A percentile compares a stretch with the other conserved stretches of the same genome.
phyloP scores from a whole-genome alignment of 2,329 filamentous ascomycete species.

The Penicillium sp. region DNA sequence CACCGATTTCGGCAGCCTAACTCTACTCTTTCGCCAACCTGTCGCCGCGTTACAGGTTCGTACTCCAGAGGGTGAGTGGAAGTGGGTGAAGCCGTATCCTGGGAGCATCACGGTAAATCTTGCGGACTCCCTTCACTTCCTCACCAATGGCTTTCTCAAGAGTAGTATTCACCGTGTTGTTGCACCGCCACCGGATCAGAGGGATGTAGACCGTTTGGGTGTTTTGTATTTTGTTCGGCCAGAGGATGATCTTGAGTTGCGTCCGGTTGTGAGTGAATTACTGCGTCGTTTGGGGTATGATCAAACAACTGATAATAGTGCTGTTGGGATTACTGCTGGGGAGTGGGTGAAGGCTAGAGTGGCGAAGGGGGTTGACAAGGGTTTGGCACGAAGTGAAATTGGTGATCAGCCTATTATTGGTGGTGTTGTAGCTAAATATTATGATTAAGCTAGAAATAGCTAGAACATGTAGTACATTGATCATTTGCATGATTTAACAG shows the following conservation, averaged over 20 bases:
- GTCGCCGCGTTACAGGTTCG: slow-evolving; percentile 58
- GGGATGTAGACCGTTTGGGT: slow-evolving; percentile 39
- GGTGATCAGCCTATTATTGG: slow-evolving; percentile 18
- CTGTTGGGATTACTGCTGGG: slow-evolving; percentile 14
- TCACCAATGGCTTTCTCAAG: slow-evolving; percentile 53
- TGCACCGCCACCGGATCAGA: slow-evolving; percentile 48
- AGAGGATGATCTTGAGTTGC: slow-evolving; percentile 30
- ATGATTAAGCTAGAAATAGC: slow-evolving; percentile 1
- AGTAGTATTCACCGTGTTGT: slow-evolving; percentile 49
- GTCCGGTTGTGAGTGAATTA: slow-evolving; percentile 26
- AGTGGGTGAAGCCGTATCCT: slow-evolving; percentile 49
- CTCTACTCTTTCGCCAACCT: slow-evolving; percentile 59
- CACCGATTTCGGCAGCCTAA: slow-evolving; percentile 60
- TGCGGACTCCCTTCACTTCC: slow-evolving; percentile 49
- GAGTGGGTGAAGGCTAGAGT: slow-evolving; percentile 25
- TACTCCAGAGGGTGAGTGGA: slow-evolving; percentile 48
- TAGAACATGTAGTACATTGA: too few relatives aligned
- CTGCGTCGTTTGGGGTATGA: slow-evolving; percentile 33
- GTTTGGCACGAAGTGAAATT: slow-evolving; percentile 13
- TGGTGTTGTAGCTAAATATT: slow-evolving; percentile 19
- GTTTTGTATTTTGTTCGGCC: slow-evolving; percentile 49
- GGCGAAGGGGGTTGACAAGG: slow-evolving; percentile 5
- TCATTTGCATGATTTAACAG: too few relatives aligned
- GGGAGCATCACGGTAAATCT: slow-evolving; percentile 54
- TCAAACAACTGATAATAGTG: slow-evolving; percentile 7